phyloP scores from a whole-genome alignment of 352 stramenopile genomes.

The Globisporangium solare region DNA sequence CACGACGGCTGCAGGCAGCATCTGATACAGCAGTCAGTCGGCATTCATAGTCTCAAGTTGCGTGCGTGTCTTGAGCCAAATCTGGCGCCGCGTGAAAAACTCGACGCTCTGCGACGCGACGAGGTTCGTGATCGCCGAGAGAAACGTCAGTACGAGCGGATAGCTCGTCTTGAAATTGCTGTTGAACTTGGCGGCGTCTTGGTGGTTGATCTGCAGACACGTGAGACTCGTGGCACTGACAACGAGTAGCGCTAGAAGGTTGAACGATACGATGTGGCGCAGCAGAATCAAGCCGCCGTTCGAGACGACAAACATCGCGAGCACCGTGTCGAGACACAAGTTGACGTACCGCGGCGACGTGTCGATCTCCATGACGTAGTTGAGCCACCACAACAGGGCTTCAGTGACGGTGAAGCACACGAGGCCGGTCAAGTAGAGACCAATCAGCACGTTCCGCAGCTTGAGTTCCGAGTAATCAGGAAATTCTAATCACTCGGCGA shows the following conservation, averaged over 20 bases:
- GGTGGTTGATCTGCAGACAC: constrained; percentile 41
- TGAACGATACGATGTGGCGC: constrained; percentile 60
- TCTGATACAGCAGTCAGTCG: constrained; percentile 81
- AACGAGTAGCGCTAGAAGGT: constrained; percentile 44
- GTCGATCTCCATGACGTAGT: constrained; percentile 52
- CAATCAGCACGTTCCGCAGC: constrained; percentile 58
- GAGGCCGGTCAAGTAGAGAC: constrained; percentile 54
- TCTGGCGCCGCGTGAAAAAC: constrained; percentile 79
- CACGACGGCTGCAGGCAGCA: constrained; percentile 79
- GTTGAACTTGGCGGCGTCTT: constrained; percentile 54
- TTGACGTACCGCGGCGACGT: constrained; percentile 69
- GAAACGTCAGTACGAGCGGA: constrained; percentile 71
- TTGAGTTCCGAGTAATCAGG: constrained; percentile 52
- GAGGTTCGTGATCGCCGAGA: constrained; percentile 75
- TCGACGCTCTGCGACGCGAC: constrained; percentile 77
- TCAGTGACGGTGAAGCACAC: constrained; percentile 44
- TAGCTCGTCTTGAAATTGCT: constrained; percentile 80
- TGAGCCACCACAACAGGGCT: constrained; percentile 50
- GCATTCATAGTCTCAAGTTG: constrained; percentile 84
- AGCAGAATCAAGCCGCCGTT: constrained; percentile 78
- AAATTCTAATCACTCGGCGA: constrained; percentile 39
- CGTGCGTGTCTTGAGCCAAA: constrained; percentile 81
- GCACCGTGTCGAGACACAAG: constrained; percentile 70
- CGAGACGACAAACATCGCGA: constrained; percentile 83
- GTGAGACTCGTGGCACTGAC: constrained; percentile 41